Evolutionary conservation across 805 yeast genomes (phyloP).

Genomic region (Torulaspora delbrueckii): DNA sequence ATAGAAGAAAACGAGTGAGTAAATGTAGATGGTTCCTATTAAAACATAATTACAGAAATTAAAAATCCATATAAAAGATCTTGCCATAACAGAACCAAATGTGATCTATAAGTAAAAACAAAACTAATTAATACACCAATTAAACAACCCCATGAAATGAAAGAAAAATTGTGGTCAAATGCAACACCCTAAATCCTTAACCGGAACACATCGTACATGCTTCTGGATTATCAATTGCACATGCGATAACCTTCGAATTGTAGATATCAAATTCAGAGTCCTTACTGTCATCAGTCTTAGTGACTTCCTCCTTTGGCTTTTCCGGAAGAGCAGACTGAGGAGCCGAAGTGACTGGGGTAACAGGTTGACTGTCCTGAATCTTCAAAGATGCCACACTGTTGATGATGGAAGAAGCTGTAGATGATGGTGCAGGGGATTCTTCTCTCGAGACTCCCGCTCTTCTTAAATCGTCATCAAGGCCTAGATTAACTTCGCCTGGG

Average conservation of each 20-base stretch:
- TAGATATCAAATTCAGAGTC: conserved; percentile 61
- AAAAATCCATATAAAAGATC: no score
- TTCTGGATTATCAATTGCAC: conserved; percentile 96
- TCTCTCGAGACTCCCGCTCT: conserved; percentile 32
- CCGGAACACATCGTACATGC: conserved; percentile 99
- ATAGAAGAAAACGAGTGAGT: no score
- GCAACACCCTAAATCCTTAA: conserved; percentile 35
- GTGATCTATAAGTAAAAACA: conserved; percentile 5
- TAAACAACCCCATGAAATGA: conserved; percentile 10
- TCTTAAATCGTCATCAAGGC: conserved; percentile 9
- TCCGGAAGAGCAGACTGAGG: conserved; percentile 36
- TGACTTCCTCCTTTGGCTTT: conserved; percentile 38
- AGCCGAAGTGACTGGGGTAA: conserved; percentile 27
- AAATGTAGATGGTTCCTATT: no score
- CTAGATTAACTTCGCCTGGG: conserved; percentile 15
- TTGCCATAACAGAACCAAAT: background rate
- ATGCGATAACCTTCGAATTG: conserved; percentile 90
- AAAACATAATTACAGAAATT: no score
- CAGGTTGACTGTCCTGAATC: conserved; percentile 32
- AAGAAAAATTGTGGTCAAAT: conserved; percentile 1
- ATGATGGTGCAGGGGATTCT: conserved; percentile 36
- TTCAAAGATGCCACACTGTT: conserved; percentile 43
- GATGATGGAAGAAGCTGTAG: conserved; percentile 36
- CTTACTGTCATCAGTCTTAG: conserved; percentile 20
- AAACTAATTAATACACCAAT: conserved; percentile 9